Base-by-base conservation (phyloP, 352 stramenopile species). In the Elongisporangium anandrum region DNA sequence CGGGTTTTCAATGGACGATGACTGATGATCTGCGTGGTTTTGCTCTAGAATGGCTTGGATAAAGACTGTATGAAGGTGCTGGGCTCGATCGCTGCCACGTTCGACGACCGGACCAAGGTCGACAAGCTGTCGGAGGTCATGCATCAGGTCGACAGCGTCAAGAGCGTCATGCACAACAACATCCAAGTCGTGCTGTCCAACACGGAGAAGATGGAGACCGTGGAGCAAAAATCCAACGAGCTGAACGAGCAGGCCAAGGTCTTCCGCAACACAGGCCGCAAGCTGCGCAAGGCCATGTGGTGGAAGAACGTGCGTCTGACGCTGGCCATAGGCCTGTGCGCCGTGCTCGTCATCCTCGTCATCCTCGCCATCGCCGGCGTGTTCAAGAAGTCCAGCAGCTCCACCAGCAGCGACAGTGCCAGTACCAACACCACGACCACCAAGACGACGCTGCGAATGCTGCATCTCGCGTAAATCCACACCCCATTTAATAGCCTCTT, bases 141-240 rank as follows among this genome's bases (percentile, higher is more conserved):
- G 81, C 68, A 80, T 49, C 83, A 92, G 51, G 85, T 95, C 23
- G 81, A 95, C 54, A 79, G 64, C 41, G 85, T 93, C 56, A 92
- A 92, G 70, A 79, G 69, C 24, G 78, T 90, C 49, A 95, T 95
- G 85, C 83, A 93, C 70, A 86, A 93, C 57, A 95, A 92, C 61
- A 93, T 95, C 53, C 79, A 95, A 54, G 80, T 95, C 47, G 85
- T 93, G 52, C 64, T 95, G 20, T 86, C 79, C 45, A 93, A 93
- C 68, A 95, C 83, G 15, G 85, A 95, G 69, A 95, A 95, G 68
- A 92, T 95, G 81, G 83, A 95, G 54, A 73, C 88, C 26, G 81
- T 95, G 15, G 83, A 95, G 64, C 83, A 93, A 59, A 95, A 93
- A 68, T 90, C 83, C 50, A 93, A 90, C 60, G 85, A 93, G 63